Base-by-base conservation (phyloP, 2,329 filamentous ascomycete genomes). In the Zymoseptoria tritici region DNA sequence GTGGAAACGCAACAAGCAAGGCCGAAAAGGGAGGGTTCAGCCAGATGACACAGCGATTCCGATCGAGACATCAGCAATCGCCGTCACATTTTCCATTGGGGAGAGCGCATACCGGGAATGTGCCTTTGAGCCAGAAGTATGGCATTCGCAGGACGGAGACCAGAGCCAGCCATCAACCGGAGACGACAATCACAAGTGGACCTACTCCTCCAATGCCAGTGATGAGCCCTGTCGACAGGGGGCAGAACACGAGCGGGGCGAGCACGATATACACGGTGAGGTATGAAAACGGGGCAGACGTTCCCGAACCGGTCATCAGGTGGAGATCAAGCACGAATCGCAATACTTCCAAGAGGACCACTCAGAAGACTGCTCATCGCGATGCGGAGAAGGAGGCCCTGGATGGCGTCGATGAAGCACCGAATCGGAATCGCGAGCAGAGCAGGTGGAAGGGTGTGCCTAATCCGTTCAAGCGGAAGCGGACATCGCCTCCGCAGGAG, bases 201-300 rank as follows among this genome's bases (percentile, higher is more conserved):
- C 64, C 62, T n/a, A 76, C 76, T 22, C 78, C 78, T 20, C 79
- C 81, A 9, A 71, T 74, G 49, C 73, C 75, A 53, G 74, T 79
- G 20, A 75, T 79, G 7, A 84, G 83, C 9, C 83, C 84, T 1
- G 74, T 85, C 46, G 86, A 82, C 67, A 77, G 84, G 63, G 79
- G 80, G 20, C 83, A 87, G 65, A 85, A 83, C 0, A 81, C 80
- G 5, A 86, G 83, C 70, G 83, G 83, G 8, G 81, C 80, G 24
- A 86, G 84, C 62, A 87, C 85, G 0, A 81, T 86, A 4, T 87
- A 87, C 67, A 81, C 83, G 56, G 80, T 87, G 29, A 81, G 81
- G 29, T 85, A 86, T 67, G 82, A 86, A 66, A 78, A 82, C 13
- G 76, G 81, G 8, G 74, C 75, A 16, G 80, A 78, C 55, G 76